Evolutionary conservation across 306 rosid species (phyloP), one percentile per base, ranked within the genome.

Genomic region (Acacia confusa): DNA sequence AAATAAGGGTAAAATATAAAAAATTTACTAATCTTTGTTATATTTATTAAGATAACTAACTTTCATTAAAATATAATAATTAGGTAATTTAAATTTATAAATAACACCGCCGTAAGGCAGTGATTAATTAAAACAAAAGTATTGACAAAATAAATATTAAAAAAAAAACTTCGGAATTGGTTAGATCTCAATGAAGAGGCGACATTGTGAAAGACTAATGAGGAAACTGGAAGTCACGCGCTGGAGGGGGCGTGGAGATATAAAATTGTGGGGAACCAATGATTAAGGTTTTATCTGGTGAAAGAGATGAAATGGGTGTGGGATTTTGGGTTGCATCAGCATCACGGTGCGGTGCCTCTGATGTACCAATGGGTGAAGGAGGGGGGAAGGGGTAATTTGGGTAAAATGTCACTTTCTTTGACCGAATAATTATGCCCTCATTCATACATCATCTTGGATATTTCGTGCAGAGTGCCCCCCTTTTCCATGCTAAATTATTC

Each of bases 201-300:
- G 32, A n/a, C n/a, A n/a, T n/a, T n/a, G n/a, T n/a, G n/a, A n/a
- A 27, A 27, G 50, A 45, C 3, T 45, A 13, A 17, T 12, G 0
- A 16, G 30, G 34, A 1, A 13, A 28, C 2, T 6, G 67, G 80
- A 27, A 0, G 8, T 3, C 68, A 86, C 81, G 73, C 82, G 61
- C n/a, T 4, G 14, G 15, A 4, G 9, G 30, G 19, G 28, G 48
- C 50, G 32, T n/a, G 32, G 52, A 20, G 15, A 36, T 24, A 60
- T 60, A 17, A 60, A 63, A 27, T 14, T 27, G 38, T 67, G 72
- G 53, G 74, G 84, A 84, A 79, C 72, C 88, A 91, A 90, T 92
- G 89, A 89, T 92, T 89, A 86, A 80, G 84, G 79, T 63, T 84
- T 79, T 82, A 89, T 81, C 79, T 89, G 87, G 87, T 81, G 79